A percentile compares a stretch with the other conserved stretches of the same genome.
Conservation (phyloP, 345 rosid species). For the Clarkia xantiana region DNA sequence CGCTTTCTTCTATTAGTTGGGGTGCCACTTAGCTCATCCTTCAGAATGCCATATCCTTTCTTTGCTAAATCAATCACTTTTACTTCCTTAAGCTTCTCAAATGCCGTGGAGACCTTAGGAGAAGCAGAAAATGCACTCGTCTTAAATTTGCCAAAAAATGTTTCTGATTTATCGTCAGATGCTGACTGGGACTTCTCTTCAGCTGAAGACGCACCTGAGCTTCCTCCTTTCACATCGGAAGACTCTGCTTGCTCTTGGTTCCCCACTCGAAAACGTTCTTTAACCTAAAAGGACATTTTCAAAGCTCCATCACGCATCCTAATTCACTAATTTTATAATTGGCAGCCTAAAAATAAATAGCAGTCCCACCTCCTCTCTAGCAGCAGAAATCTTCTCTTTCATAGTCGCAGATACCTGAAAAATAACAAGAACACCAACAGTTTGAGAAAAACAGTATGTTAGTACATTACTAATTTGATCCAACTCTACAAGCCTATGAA, state of each 20-base stretch:
- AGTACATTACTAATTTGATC: too few species aligned
- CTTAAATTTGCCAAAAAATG: constrained; percentile 56
- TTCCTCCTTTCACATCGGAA: constrained; percentile 17
- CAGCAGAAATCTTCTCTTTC: constrained; percentile 66
- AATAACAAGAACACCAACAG: background rate
- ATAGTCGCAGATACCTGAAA: constrained; percentile 73
- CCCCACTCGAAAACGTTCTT: constrained; percentile 46
- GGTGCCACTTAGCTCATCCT: constrained; percentile 64
- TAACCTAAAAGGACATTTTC: constrained; percentile 35
- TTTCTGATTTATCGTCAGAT: constrained; percentile 26
- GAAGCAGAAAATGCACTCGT: constrained; percentile 39
- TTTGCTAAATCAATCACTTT: constrained; percentile 64
- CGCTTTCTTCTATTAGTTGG: constrained; percentile 65
- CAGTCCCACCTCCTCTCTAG: constrained; percentile 80
- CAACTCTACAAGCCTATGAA: too few species aligned
- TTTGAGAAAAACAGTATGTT: constrained; percentile 2
- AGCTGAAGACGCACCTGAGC: constrained; percentile 25
- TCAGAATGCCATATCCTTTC: constrained; percentile 77
- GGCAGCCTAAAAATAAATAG: too few species aligned
- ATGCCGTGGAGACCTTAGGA: constrained; percentile 47
- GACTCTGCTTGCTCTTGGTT: constrained; percentile 36
- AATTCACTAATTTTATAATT: too few species aligned
- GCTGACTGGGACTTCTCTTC: constrained; percentile 35
- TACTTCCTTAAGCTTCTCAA: constrained; percentile 49
- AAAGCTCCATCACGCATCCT: background rate